A percentile compares a stretch with the other conserved stretches of the same genome.
phyloP scores from a whole-genome alignment of 345 rosid species.

The Luvunga scandens region DNA sequence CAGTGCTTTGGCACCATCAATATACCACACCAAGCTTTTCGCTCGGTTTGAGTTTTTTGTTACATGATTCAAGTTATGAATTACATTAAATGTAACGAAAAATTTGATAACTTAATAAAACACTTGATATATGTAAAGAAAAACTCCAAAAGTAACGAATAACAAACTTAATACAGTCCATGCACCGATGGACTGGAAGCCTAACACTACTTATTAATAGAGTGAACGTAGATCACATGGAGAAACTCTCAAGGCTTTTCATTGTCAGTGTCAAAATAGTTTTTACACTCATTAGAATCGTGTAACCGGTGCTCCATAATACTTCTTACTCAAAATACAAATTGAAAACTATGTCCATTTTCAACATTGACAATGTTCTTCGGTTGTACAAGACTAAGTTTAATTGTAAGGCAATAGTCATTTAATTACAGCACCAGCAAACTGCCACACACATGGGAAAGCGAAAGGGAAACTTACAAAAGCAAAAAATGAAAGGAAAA shows the following conservation, averaged over 20 bases:
- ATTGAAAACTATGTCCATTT: not conserved
- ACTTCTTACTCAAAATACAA: not conserved
- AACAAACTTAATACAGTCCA: too few relatives aligned
- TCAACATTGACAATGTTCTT: not conserved
- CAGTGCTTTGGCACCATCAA: too few relatives aligned
- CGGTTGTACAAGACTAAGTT: not conserved
- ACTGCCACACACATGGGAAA: not conserved
- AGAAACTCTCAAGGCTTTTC: not conserved
- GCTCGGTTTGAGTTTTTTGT: too few relatives aligned
- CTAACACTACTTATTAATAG: too few relatives aligned
- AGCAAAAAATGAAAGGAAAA: not conserved
- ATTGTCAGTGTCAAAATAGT: not conserved
- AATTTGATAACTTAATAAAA: too few relatives aligned
- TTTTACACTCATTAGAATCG: not conserved
- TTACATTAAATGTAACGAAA: too few relatives aligned
- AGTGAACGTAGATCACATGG: not conserved
- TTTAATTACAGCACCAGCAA: slow-evolving; percentile 33
- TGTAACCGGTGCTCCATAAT: not conserved
- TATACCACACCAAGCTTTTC: too few relatives aligned
- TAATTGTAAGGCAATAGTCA: slow-evolving; percentile 2
- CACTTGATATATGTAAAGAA: too few relatives aligned
- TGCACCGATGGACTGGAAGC: too few relatives aligned
- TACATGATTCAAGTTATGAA: too few relatives aligned
- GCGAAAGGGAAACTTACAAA: not conserved
- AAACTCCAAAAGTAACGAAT: too few relatives aligned